A percentile compares a stretch with the other conserved stretches of the same genome.
Evolutionary conservation across 176 grass and related monocot species (phyloP).

Genomic region (Carex myosuroides): DNA sequence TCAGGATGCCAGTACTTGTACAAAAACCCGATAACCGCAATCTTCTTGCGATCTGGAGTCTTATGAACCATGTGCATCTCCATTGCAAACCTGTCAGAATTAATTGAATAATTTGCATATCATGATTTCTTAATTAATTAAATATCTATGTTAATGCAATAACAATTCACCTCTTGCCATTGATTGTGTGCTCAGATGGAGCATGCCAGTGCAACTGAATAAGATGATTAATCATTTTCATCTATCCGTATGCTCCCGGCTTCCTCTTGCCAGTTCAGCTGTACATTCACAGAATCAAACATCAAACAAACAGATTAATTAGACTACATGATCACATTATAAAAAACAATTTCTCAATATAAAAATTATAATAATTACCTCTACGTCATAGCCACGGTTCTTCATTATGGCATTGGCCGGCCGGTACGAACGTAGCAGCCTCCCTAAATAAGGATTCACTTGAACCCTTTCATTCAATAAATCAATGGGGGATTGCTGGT

Average conservation of each 20-base stretch:
- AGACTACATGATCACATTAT: not conserved
- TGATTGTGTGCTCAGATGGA: slow-evolving; percentile 69
- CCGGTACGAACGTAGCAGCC: slow-evolving; percentile 37
- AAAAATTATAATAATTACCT: slow-evolving; percentile 14
- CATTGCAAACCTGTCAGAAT: too few relatives aligned
- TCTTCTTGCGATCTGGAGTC: too few relatives aligned
- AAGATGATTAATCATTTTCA: slow-evolving; percentile 47
- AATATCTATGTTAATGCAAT: not conserved
- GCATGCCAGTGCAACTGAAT: slow-evolving; percentile 72
- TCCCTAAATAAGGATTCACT: slow-evolving; percentile 26
- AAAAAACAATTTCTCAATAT: too few relatives aligned
- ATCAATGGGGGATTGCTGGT: slow-evolving; percentile 67
- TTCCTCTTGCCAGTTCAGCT: slow-evolving; percentile 38
- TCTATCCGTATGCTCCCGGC: slow-evolving; percentile 48
- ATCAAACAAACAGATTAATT: not conserved
- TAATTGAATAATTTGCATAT: not conserved
- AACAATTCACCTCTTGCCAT: slow-evolving; percentile 28
- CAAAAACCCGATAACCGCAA: too few relatives aligned
- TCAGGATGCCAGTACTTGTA: too few relatives aligned
- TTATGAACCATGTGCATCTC: too few relatives aligned
- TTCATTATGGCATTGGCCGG: slow-evolving; percentile 33
- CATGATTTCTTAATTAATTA: not conserved
- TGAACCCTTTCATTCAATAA: slow-evolving; percentile 29
- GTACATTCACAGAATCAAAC: not conserved
- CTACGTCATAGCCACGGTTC: slow-evolving; percentile 65